Percentiles rank a stretch among this genome's conserved stretches.
Conservation (phyloP, 2,329 filamentous ascomycete genomes). For the Verticillium zaregamsianum region DNA sequence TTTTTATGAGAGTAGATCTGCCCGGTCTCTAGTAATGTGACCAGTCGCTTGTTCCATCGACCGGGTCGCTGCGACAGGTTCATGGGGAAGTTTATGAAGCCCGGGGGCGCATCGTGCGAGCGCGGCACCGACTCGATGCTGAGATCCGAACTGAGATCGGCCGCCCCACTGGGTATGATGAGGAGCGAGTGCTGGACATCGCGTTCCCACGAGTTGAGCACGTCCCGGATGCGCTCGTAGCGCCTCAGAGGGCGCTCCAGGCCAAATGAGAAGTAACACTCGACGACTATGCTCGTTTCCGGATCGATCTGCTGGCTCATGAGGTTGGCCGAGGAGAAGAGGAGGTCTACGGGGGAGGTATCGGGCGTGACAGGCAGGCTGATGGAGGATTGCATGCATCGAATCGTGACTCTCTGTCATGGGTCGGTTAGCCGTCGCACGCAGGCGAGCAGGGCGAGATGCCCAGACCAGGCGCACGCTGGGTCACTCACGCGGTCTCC, state of each 20-base stretch:
- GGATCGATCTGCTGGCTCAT: slow-evolving; percentile 62
- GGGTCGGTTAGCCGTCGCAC: slow-evolving; percentile 2
- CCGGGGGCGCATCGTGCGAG: slow-evolving; percentile 54
- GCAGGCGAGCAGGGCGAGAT: not conserved
- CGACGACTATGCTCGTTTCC: slow-evolving; percentile 65
- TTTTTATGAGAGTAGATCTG: slow-evolving; percentile 73
- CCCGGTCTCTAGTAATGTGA: slow-evolving; percentile 70
- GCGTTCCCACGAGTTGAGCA: slow-evolving; percentile 89
- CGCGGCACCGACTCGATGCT: slow-evolving; percentile 60
- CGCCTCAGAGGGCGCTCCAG: slow-evolving; percentile 78
- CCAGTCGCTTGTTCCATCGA: slow-evolving; percentile 83
- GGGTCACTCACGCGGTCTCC: slow-evolving; percentile 64
- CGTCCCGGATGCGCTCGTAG: slow-evolving; percentile 81
- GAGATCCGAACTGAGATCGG: slow-evolving; percentile 56
- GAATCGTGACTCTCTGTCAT: slow-evolving; percentile 62
- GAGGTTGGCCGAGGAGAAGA: slow-evolving; percentile 60
- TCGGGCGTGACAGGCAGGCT: slow-evolving; percentile 68
- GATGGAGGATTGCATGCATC: slow-evolving; percentile 66
- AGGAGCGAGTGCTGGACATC: slow-evolving; percentile 73
- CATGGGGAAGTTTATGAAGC: slow-evolving; percentile 61
- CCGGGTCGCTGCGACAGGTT: slow-evolving; percentile 78
- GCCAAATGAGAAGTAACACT: slow-evolving; percentile 71
- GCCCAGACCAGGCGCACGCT: not conserved
- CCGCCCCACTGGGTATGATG: slow-evolving; percentile 56
- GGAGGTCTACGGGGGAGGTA: slow-evolving; percentile 70